Evolutionary conservation across 805 yeast genomes (phyloP), one percentile per base, ranked within the genome.

Genomic region (Schwanniomyces pseudopolymorphus): DNA sequence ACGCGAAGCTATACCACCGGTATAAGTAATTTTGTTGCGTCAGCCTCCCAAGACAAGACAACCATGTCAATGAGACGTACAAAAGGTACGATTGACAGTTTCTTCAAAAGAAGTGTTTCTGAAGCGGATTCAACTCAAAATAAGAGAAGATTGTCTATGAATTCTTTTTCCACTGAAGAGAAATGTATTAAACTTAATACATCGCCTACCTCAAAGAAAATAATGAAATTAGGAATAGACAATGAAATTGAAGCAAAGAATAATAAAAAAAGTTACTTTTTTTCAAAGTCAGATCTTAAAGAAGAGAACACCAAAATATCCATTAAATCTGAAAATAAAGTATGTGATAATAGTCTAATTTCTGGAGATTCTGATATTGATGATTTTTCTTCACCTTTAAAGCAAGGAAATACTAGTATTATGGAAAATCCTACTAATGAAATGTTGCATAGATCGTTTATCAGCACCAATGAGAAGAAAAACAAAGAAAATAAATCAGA

Each of bases 351-450:
- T 17, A 45, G 48, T 28, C n/a, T 45, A 11, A 19, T 45, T 3
- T 41, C 50, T 13, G 66, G 63, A 4, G 66, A 61, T 28, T 64
- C 69, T 3, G 69, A 64, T 33, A 52, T 63, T n/a, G 64, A 60
- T 10, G 67, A 64, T 26, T 53, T 57, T 28, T 60, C 66, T 3
- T 63, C 67, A 2, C 66, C 68, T 10, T 20, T 37, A 19, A 43
- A 36, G 25, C 16, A 31, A 7, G 8, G 2, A 3, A 14, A 14
- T 1, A 7, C 19, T 7, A 26, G 13, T 11, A 26, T 9, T 26
- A 4, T 26, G 4, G 10, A 9, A 10, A 26, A 26, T 22, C 8
- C 25, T 8, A 8, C 8, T 8, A 22, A 8, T 22, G 16, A 28
- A 13, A 28, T 6, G 3, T 7, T 28, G n/a, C 3, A 13, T 28